Base-by-base conservation (phyloP, 768 basidiomycete species). In the Steccherinum ochraceum region DNA sequence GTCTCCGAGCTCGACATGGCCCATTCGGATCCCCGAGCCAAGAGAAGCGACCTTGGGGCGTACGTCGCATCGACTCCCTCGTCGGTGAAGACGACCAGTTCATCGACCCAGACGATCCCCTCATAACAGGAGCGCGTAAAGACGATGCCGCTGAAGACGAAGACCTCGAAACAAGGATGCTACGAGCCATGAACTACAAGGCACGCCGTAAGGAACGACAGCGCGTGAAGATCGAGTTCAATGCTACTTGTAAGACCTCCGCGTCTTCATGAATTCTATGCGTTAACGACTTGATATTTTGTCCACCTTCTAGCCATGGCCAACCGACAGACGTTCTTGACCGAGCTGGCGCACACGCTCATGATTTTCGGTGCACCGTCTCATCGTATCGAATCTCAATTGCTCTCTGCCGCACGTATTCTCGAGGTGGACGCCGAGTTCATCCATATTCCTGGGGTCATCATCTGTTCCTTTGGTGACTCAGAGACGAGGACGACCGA, bases 331-430 rank as follows among this genome's bases (percentile, higher is more conserved):
- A 80, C 82, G 50, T 97, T 95, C 68, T 69, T 96, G 26, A 77
- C 93, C 63, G 90, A 83, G 62, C 78, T 96, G 23, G 90, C 92
- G 13, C 79, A 84, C 53, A 83, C 89, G 16, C 73, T 96, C 39
- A 93, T 97, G 89, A 83, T 83, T 12, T 94, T 89, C 61, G 92
- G 93, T 3, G 90, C 93, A 16, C 92, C 93, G 0, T 92, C 90
- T 20, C 94, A 97, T 69, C 83, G 94, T 25, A 89, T 97, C 53
- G 93, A 95, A 67, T 86, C 91, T 2, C 93, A 96, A 64, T 81
- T 97, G 35, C 75, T 86, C 25, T 87, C 93, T 10, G 90, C 90
- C 5, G 90, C 93, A 0, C 78, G 84, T 13, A 92, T 93, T 48
- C 82, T 97, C 16, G 92, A 93, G 60, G 81, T 96, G 49, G 84